Base-by-base conservation (phyloP, 2,329 filamentous ascomycete genomes). In the Elsinoe australis region DNA sequence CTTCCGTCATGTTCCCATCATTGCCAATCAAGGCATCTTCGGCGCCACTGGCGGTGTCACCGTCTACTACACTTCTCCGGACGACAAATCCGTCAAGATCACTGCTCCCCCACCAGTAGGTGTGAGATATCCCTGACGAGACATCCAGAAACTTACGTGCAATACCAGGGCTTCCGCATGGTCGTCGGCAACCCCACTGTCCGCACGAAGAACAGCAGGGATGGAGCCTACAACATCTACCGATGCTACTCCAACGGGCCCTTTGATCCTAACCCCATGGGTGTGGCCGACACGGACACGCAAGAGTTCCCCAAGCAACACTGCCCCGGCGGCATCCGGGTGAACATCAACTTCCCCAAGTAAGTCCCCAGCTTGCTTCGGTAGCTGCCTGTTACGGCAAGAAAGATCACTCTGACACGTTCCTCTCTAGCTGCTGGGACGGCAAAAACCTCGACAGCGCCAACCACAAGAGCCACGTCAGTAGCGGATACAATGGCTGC, bases 161-260 rank as follows among this genome's bases (percentile, higher is more conserved):
- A n/a, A n/a, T n/a, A n/a, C n/a, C n/a, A 72, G 8, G 83, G 81
- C 15, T 74, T 89, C 55, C 78, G 80, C 60, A 86, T 90, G 71
- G 58, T 89, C 48, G 78, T 74, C 51, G 85, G 85, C 42, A 72
- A 86, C 58, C 66, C 78, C 9, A 70, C 62, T 59, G 69, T 73
- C 49, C 76, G 83, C 47, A 69, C 73, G 14, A 73, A 75, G 53
- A 44, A 44, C 24, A 7, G 24, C 26, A 44, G 39, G 12, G n/a
- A 26, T 4, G 39, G 24, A 7, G 28, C 39, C 14, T 44, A 44
- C 39, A 44, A 32, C 12, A 44, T 44, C 39, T 44, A 44, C 39
- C 39, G 39, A 5, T 44, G 39, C 39, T 44, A 44, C 39, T 29
- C 39, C 24, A 28, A 44, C 12, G 39, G 39, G 7, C 69, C 68